Base-by-base conservation (phyloP, 805 yeast genomes). In the Wickerhamiella nectarea region DNA sequence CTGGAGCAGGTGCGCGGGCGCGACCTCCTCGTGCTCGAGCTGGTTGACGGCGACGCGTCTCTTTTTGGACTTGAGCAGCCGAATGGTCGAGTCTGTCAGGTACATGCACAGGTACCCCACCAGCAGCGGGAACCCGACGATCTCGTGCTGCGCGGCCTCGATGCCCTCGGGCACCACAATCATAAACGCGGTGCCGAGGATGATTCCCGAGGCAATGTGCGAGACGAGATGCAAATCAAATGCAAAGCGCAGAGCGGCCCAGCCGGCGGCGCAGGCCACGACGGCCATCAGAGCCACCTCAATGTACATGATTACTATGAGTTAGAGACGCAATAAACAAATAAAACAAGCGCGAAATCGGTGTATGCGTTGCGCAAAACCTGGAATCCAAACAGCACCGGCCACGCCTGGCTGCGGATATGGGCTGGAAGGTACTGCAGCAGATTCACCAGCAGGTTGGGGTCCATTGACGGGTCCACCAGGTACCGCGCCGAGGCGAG, bases 81-180 rank as follows among this genome's bases (percentile, higher is more conserved):
- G 49, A 35, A 58, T 60, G 10, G 64, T 33, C 41, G 67, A 62
- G 46, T 77, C 81, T 14, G 76, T 56, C 17, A 67, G 48, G 50
- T 68, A 71, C 74, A 79, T 71, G 38, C 67, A 47, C 29, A 71
- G 48, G 54, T 74, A 79, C 8, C 86, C 86, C 0, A 61, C 46
- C 1, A 77, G 52, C 31, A 78, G 55, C 26, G 74, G 58, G 2
- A 70, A 36, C 1, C 83, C 82, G 31, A 72, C 57, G 11, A 60
- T 56, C n/a, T 41, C 25, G 17, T 25, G 37, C 21, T 36, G 45
- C 20, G 50, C 29, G 28, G 69, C 66, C 48, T 69, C 74, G 15
- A 74, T 63, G 3, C 83, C 84, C 56, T 79, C 86, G 1, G 85
- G 85, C 15, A 79, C 67, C 20, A 79, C 71, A 14, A 79, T 63